Conservation (phyloP, 2,329 filamentous ascomycete genomes). For the Chrysoporthe austroafricana region DNA sequence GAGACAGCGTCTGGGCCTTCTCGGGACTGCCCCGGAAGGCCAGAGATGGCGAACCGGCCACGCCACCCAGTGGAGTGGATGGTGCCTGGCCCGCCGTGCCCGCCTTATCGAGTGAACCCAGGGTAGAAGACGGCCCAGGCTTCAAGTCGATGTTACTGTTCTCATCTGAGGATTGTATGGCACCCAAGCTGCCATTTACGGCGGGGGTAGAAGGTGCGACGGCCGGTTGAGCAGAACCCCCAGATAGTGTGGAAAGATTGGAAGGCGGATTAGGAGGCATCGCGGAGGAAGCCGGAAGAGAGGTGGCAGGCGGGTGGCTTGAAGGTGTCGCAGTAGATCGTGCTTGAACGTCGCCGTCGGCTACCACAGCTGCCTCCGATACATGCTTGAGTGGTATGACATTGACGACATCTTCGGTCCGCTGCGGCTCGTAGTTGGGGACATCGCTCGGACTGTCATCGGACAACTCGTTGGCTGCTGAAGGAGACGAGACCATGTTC, state of each 20-base stretch:
- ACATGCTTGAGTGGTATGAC: slow-evolving; percentile 22
- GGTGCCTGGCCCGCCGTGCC: slow-evolving; percentile 32
- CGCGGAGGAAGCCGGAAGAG: background rate
- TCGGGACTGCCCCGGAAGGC: slow-evolving; percentile 67
- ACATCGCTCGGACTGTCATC: slow-evolving; percentile 23
- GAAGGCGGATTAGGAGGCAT: background rate
- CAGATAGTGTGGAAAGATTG: background rate
- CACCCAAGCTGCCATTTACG: slow-evolving; percentile 1
- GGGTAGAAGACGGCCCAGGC: slow-evolving; percentile 6
- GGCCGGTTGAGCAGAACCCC: background rate
- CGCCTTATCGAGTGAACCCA: slow-evolving; percentile 22
- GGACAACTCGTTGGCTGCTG: slow-evolving; percentile 15
- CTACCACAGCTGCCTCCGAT: background rate
- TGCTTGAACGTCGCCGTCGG: background rate
- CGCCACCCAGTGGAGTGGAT: slow-evolving; percentile 34
- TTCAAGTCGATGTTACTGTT: slow-evolving; percentile 10
- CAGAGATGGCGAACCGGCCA: slow-evolving; percentile 46
- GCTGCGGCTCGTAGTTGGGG: slow-evolving; percentile 23
- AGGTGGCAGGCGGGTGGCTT: background rate
- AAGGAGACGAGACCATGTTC: slow-evolving; percentile 21
- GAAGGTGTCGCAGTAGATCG: background rate
- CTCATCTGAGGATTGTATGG: background rate
- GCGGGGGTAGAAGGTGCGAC: background rate
- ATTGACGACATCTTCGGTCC: slow-evolving; percentile 28
- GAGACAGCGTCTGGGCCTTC: slow-evolving; percentile 47